Conservation (phyloP, 1,139 yeast species). For the Kluyveromyces sp. region DNA sequence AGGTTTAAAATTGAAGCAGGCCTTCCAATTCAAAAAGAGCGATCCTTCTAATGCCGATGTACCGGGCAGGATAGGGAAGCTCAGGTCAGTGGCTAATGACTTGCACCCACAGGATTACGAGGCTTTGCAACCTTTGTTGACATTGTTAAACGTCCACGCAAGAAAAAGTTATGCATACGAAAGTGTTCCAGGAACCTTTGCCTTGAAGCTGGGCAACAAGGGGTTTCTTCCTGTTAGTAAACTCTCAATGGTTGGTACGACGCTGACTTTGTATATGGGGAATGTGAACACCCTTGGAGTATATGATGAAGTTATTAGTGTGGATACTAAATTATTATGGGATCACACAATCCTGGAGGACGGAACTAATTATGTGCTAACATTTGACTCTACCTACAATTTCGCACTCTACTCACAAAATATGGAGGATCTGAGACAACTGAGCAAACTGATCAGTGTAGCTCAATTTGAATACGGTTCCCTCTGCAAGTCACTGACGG, state of each 20-base stretch:
- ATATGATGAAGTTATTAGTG: conserved; percentile 7
- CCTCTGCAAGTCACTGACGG: conserved; percentile 27
- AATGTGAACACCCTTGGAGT: conserved; percentile 2
- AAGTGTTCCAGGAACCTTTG: conserved; percentile 2
- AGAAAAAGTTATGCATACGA: conserved; percentile 9
- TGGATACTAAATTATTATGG: conserved; percentile 8
- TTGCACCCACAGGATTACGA: conserved; percentile 8
- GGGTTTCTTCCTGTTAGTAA: conserved; percentile 5
- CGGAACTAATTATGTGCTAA: conserved; percentile 5
- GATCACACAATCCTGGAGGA: conserved; percentile 6
- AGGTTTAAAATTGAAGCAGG: conserved; percentile 3
- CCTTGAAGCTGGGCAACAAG: conserved; percentile 1
- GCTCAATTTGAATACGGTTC: conserved; percentile 23
- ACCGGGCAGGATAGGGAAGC: not conserved
- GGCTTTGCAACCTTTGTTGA: conserved; percentile 10
- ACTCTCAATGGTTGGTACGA: conserved; percentile 9
- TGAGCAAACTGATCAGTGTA: conserved; percentile 8
- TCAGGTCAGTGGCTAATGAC: conserved; percentile 1
- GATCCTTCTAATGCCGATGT: not conserved
- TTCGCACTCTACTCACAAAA: conserved; percentile 4
- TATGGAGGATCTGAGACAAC: conserved; percentile 1
- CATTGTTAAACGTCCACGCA: conserved; percentile 10
- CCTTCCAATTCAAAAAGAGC: conserved; percentile 3
- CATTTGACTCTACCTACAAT: conserved; percentile 4
- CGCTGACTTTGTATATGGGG: conserved; percentile 6